Base-by-base conservation (phyloP, 2,329 filamentous ascomycete species). In the Arthrobotrys conoides region DNA sequence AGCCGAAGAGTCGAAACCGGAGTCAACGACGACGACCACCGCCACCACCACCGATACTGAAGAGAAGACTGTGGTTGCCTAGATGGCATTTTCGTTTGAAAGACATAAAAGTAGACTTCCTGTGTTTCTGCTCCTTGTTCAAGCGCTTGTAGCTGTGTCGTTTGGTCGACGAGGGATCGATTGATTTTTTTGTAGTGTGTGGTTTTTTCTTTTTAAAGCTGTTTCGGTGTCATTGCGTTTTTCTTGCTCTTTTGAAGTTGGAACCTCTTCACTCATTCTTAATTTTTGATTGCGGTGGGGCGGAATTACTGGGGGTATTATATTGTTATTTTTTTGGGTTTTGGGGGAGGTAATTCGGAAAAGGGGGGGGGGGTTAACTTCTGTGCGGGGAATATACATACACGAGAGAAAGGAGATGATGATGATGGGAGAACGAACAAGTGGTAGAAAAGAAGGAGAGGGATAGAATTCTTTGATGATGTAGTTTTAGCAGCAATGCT, bases 1-100 rank as follows among this genome's bases (percentile, higher is more conserved):
- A 30, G n/a, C n/a, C n/a, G 61, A 72, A 61, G 69, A 71, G 30
- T 64, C 67, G 64, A 71, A 71, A 78, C 61, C 67, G 51, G 75
- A 78, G 44, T 61, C 36, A n/a, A 61, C 55, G 16, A 57, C 66
- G 5, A 38, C 72, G 9, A 53, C 53, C 44, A 65, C 68, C n/a
- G n/a, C n/a, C n/a, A n/a, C n/a, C n/a, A n/a, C n/a, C n/a, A n/a
- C n/a, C n/a, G n/a, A n/a, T n/a, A n/a, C n/a, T 30, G 67, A 72
- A 22, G 67, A 68, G n/a, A 78, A 68, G 30, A 53, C 59, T 18
- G 63, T 63, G 66, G 63, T 66, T 48, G 72, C 72, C n/a, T 76
- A 70, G 49, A 53, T 55, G 44, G 41, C 46, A 65, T 49, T 65
- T 33, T 67, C 49, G 24, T 55, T 41, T 38, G 24, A 53, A 41